These are phyloP conservation scores for Somion occarium DNA, from an alignment of 1,284 basidiomycete species.

Conservation along the genomic window DNA sequence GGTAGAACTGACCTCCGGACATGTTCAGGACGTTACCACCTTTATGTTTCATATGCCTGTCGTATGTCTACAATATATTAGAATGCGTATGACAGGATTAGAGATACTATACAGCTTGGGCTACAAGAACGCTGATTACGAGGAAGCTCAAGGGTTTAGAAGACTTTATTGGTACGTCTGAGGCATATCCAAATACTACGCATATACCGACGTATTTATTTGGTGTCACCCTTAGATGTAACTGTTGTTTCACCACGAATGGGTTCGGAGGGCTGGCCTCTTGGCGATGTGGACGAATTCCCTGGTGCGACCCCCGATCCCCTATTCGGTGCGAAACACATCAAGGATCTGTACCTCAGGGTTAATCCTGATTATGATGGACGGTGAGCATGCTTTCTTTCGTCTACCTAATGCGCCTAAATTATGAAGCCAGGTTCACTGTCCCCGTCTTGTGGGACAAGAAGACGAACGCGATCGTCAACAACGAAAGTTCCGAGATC, in stretches of 20 bases:
- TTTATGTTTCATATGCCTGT: slow-evolving; percentile 80
- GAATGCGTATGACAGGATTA: neutral
- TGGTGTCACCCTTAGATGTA: slow-evolving; percentile 45
- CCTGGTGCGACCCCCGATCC: slow-evolving; percentile 72
- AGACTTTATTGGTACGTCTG: slow-evolving; percentile 68
- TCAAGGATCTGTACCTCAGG: slow-evolving; percentile 84
- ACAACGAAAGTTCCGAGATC: slow-evolving; percentile 93
- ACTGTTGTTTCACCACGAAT: slow-evolving; percentile 84
- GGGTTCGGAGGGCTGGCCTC: slow-evolving; percentile 85
- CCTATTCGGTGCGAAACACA: slow-evolving; percentile 62
- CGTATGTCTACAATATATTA: slow-evolving; percentile 43
- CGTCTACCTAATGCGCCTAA: neutral
- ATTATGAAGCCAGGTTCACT: slow-evolving; percentile 58
- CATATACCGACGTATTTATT: neutral
- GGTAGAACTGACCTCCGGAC: neutral
- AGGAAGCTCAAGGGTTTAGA: slow-evolving; percentile 92
- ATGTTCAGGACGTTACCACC: slow-evolving; percentile 76
- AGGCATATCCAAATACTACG: neutral
- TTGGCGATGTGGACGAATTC: slow-evolving; percentile 67
- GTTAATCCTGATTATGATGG: slow-evolving; percentile 69
- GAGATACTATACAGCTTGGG: slow-evolving; percentile 65
- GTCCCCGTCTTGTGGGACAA: slow-evolving; percentile 97
- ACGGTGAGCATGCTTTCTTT: slow-evolving; percentile 50
- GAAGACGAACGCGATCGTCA: slow-evolving; percentile 85
- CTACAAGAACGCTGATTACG: slow-evolving; percentile 85